Percentiles rank a stretch among this genome's conserved stretches.
phyloP scores from a whole-genome alignment of 106 monocot species.

The Apostasia ramifera region DNA sequence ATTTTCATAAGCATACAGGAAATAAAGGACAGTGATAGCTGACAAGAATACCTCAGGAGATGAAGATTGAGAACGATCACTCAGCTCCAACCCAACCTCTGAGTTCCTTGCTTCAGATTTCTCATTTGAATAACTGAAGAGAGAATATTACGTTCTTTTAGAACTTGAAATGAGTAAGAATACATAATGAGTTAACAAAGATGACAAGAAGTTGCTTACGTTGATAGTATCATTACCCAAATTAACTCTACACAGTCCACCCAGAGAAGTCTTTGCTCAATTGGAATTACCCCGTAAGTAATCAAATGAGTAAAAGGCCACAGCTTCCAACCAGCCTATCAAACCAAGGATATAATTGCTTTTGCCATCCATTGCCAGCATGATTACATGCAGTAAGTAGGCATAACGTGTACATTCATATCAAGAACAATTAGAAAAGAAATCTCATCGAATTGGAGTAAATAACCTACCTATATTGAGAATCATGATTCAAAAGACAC shows the following conservation, averaged over 20 bases:
- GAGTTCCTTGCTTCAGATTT: constrained; percentile 71
- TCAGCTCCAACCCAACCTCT: constrained; percentile 16
- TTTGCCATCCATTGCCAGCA: no score
- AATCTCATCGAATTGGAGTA: no score
- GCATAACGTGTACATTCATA: no score
- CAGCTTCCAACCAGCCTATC: constrained; percentile 88
- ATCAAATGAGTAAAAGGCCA: constrained; percentile 93
- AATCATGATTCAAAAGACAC: no score
- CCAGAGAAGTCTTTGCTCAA: constrained; percentile 97
- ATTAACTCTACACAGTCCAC: constrained; percentile 90
- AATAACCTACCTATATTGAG: no score
- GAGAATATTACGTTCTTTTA: not conserved
- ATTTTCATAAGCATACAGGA: no score
- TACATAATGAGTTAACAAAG: not conserved
- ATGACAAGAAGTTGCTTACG: constrained; percentile 31
- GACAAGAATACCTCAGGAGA: constrained; percentile 14
- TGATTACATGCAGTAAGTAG: no score
- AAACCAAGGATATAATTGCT: not conserved
- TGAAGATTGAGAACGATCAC: constrained; percentile 4
- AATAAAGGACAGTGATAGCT: no score
- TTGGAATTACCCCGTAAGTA: constrained; percentile 78
- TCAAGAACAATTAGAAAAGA: no score
- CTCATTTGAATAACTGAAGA: constrained; percentile 72
- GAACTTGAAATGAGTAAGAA: not conserved
- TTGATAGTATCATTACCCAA: constrained; percentile 96